Percentiles rank a stretch among this genome's conserved stretches.
Conservation (phyloP, 2,329 filamentous ascomycete genomes). For the Microcyclospora tardicrescens region DNA sequence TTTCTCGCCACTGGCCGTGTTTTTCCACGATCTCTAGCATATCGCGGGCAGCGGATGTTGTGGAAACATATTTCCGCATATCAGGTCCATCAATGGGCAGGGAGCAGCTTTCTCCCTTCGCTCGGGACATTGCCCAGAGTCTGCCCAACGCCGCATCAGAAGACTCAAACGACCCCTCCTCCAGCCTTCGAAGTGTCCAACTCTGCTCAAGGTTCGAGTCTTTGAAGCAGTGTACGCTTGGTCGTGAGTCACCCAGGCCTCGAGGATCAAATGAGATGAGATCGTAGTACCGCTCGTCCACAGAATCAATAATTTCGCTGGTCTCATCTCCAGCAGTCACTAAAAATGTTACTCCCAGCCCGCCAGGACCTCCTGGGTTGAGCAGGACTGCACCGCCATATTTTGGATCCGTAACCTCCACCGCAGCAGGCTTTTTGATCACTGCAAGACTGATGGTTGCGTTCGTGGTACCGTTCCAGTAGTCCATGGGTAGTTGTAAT, state of each 20-base stretch:
- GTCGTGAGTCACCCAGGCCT: slow-evolving; percentile 26
- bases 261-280: slow-evolving; percentile 34
- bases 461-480: slow-evolving; percentile 26
- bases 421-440: slow-evolving; percentile 33
- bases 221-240: slow-evolving; percentile 24
- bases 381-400: slow-evolving; percentile 31
- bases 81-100: slow-evolving; percentile 17
- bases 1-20: slow-evolving; percentile 23
- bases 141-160: slow-evolving; percentile 31
- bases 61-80: slow-evolving; percentile 33
- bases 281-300: slow-evolving; percentile 27
- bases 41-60: slow-evolving; percentile 35
- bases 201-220: slow-evolving; percentile 20
- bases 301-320: slow-evolving; percentile 10
- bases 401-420: slow-evolving; percentile 25
- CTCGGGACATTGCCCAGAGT: slow-evolving; percentile 29
- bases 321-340: slow-evolving; percentile 12
- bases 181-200: slow-evolving; percentile 25
- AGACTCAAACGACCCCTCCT: slow-evolving; percentile 21
- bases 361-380: slow-evolving; percentile 34
- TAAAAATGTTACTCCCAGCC: slow-evolving; percentile 25
- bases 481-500: slow-evolving; percentile 36
- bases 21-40: slow-evolving; percentile 37
- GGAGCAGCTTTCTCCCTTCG: slow-evolving; percentile 20
- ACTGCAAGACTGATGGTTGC: slow-evolving; percentile 31